Percentiles rank a stretch among this genome's conserved stretches.
These are phyloP conservation scores for Gynochthodes officinalis DNA, from an alignment of 257 asterid genomes.

Conservation along the genomic window DNA sequence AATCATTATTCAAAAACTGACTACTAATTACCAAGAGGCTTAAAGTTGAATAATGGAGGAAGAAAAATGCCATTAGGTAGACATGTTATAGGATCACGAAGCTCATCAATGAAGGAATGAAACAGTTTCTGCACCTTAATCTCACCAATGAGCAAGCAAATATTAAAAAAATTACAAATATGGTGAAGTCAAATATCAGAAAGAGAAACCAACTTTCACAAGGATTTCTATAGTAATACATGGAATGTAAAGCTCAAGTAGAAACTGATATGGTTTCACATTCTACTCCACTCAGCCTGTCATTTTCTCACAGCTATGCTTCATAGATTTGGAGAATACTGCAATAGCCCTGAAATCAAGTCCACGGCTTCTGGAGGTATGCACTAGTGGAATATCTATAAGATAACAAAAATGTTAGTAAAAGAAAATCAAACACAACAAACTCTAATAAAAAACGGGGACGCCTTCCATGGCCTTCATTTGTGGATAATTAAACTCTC, in stretches of 20 bases:
- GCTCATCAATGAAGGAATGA: constrained; percentile 71
- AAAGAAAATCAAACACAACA: background rate
- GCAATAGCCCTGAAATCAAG: constrained; percentile 75
- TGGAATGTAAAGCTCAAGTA: background rate
- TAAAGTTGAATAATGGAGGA: constrained; percentile 79
- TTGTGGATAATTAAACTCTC: constrained; percentile 79
- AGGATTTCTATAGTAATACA: background rate
- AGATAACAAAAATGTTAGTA: background rate
- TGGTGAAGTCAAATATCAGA: background rate
- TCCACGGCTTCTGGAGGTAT: constrained; percentile 84
- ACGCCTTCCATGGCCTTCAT: constrained; percentile 60
- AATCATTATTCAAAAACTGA: too few species aligned
- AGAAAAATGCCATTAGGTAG: constrained; percentile 73
- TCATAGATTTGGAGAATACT: constrained; percentile 77
- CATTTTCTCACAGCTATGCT: constrained; percentile 67
- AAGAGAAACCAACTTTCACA: background rate
- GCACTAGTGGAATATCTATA: constrained; percentile 73
- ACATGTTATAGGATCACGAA: constrained; percentile 55
- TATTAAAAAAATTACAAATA: background rate
- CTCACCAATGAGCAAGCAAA: background rate
- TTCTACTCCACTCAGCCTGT: background rate
- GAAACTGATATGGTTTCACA: background rate
- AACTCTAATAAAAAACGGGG: background rate
- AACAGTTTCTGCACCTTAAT: constrained; percentile 60
- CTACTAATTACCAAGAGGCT: constrained; percentile 55